Evolutionary conservation across 1,284 basidiomycete genomes (phyloP), one percentile per base, ranked within the genome.

Genomic region (Neolentinus lepideus): DNA sequence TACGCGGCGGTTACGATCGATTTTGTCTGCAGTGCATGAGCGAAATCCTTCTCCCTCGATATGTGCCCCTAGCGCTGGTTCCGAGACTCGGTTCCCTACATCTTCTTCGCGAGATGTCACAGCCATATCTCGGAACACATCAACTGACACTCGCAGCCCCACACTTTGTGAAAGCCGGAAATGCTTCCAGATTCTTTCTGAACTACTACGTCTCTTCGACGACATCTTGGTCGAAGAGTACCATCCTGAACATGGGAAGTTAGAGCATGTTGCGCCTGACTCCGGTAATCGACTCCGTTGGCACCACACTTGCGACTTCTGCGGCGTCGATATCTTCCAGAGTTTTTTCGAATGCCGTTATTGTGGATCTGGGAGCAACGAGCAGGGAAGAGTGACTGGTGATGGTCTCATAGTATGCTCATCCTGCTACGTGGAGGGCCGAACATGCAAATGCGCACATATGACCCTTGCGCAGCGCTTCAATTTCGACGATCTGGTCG

Each of bases 321-420:
- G 88, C 61, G 83, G 81, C 12, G 79, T 78, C 1, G 88, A 91
- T 62, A 80, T 91, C 56, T 91, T 90, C 61, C 83, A 88, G 61
- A 84, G 84, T 58, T 90, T 84, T 64, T 87, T 91, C 59, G 83
- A 86, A 63, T 91, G 88, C 63, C 61, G 64, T 4, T 55, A 61
- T 0, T 85, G 85, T 61, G 58, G 11, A 52, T 10, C 60, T 66
- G 16, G 54, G 25, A 61, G 59, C 14, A 51, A 38, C n/a, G 55
- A 54, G 19, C 53, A 31, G 51, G 46, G 25, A 56, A 54, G 11
- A 25, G 22, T 4, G 16, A 26, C 65, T 35, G 77, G 72, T 2
- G 74, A 75, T 59, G 77, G 76, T n/a, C 68, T 81, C 56, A 64
- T 77, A 25, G 66, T 88, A 3, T 91, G 89, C 64, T 70, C 85